Evolutionary conservation across 805 yeast species (phyloP).

Genomic region (Lachancea cidri): DNA sequence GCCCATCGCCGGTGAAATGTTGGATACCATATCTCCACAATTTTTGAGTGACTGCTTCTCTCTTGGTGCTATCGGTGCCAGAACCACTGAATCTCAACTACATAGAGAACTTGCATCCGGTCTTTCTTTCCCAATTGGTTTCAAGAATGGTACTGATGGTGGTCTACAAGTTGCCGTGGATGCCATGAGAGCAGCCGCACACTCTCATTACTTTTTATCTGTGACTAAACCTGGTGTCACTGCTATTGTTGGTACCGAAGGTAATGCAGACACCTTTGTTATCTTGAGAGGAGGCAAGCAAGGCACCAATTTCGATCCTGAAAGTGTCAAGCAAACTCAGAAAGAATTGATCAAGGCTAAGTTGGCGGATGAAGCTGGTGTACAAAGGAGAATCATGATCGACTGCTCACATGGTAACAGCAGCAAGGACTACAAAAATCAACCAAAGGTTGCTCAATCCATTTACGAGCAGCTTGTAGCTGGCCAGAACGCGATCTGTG

Average conservation of each 20-base stretch:
- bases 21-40: slow-evolving; percentile 96
- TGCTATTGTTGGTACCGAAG: slow-evolving; percentile 93
- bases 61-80: slow-evolving; percentile 97
- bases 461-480: slow-evolving; percentile 72
- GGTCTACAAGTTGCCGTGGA: slow-evolving; percentile 90
- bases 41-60: slow-evolving; percentile 89
- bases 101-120: slow-evolving; percentile 98
- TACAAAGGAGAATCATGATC: slow-evolving; percentile 75
- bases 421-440: slow-evolving; percentile 83
- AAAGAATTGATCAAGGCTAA: slow-evolving; percentile 49
- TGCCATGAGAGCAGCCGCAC: slow-evolving; percentile 87
- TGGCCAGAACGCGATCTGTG: slow-evolving; percentile 78
- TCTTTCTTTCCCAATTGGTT: slow-evolving; percentile 94
- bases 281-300: slow-evolving; percentile 93
- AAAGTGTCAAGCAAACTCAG: slow-evolving; percentile 63
- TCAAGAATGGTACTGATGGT: slow-evolving; percentile 98
- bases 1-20: slow-evolving; percentile 96
- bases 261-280: slow-evolving; percentile 84
- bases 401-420: slow-evolving; percentile 98
- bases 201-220: slow-evolving; percentile 89
- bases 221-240: slow-evolving; percentile 96
- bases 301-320: slow-evolving; percentile 85
- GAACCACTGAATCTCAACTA: slow-evolving; percentile 96
- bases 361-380: slow-evolving; percentile 37
- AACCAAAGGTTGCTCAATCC: slow-evolving; percentile 77